Percentiles rank a stretch among this genome's conserved stretches.
Conservation (phyloP, 2,329 filamentous ascomycete species). For the Samsoniella hepiali region DNA sequence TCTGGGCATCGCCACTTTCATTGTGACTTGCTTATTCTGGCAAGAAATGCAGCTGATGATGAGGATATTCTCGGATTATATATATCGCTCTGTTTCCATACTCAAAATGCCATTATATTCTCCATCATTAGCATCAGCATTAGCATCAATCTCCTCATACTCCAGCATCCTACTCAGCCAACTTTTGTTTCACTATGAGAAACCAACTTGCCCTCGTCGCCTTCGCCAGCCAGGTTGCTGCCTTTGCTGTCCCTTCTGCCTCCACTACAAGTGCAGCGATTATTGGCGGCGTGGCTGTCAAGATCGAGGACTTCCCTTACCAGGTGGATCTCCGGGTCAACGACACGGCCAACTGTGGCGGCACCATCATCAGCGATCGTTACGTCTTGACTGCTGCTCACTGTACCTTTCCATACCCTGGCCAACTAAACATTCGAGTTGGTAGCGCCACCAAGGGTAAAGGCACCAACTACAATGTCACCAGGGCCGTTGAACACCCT, state of each 20-base stretch:
- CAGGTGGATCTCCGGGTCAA: not conserved
- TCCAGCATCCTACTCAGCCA: not conserved
- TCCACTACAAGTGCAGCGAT: not conserved
- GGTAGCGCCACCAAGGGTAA: not conserved
- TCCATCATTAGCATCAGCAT: not conserved
- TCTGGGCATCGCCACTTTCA: not conserved
- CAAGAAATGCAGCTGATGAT: not conserved
- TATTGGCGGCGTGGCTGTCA: not conserved
- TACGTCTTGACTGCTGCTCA: conserved; percentile 7
- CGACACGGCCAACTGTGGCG: not conserved
- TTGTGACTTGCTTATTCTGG: not conserved
- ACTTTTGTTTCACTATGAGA: not conserved
- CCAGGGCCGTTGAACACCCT: not conserved
- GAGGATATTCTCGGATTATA: not conserved
- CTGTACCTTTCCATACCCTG: not conserved
- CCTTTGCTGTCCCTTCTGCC: not conserved
- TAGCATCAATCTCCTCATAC: not conserved
- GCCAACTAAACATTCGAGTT: not conserved
- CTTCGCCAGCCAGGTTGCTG: not conserved
- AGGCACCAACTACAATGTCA: conserved; percentile 1
- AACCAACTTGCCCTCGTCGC: not conserved
- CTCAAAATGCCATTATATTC: not conserved
- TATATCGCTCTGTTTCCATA: not conserved
- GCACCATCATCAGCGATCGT: conserved; percentile 3
- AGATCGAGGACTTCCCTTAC: conserved; percentile 9